phyloP scores from a whole-genome alignment of 2,329 filamentous ascomycete genomes.

The Nothophaeocryptopus gaeumannii region DNA sequence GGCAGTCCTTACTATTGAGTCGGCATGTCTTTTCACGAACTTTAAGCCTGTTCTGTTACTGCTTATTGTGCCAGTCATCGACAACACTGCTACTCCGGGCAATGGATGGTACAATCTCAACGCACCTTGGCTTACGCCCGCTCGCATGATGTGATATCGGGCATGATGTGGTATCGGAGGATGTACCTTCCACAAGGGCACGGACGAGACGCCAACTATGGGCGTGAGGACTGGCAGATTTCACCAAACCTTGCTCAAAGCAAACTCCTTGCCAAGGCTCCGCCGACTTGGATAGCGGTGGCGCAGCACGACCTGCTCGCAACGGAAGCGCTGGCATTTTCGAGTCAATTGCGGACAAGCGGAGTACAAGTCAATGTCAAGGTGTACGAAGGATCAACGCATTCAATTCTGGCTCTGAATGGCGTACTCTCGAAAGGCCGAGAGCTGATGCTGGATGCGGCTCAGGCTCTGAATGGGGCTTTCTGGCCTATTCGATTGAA shows the following conservation, averaged over 20 bases:
- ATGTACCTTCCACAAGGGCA: constrained; percentile 19
- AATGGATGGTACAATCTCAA: constrained; percentile 23
- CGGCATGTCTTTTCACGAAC: constrained; percentile 19
- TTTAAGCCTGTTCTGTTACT: constrained; percentile 21
- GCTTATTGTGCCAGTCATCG: constrained; percentile 21
- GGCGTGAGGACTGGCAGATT: constrained; percentile 22
- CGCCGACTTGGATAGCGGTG: constrained; percentile 22
- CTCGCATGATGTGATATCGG: constrained; percentile 21
- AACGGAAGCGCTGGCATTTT: constrained; percentile 20
- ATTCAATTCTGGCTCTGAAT: constrained; percentile 19
- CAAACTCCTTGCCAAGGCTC: constrained; percentile 20
- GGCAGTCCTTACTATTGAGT: constrained; percentile 20
- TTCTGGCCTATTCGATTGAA: constrained; percentile 18
- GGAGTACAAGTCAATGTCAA: constrained; percentile 18
- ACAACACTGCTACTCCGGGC: constrained; percentile 19
- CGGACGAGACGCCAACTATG: constrained; percentile 1
- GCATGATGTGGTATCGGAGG: constrained; percentile 21
- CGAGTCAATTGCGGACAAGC: constrained; percentile 14
- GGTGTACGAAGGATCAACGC: constrained; percentile 21
- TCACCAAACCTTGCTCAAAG: constrained; percentile 20
- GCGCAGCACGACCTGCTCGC: constrained; percentile 21
- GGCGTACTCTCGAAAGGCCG: constrained; percentile 17
- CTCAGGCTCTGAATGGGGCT: constrained; percentile 13
- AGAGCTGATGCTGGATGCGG: constrained; percentile 22
- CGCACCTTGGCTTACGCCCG: constrained; percentile 21